A percentile compares a stretch with the other conserved stretches of the same genome.
Evolutionary conservation across 2,329 filamentous ascomycete species (phyloP).

Genomic region (Dactylonectria estremocensis): DNA sequence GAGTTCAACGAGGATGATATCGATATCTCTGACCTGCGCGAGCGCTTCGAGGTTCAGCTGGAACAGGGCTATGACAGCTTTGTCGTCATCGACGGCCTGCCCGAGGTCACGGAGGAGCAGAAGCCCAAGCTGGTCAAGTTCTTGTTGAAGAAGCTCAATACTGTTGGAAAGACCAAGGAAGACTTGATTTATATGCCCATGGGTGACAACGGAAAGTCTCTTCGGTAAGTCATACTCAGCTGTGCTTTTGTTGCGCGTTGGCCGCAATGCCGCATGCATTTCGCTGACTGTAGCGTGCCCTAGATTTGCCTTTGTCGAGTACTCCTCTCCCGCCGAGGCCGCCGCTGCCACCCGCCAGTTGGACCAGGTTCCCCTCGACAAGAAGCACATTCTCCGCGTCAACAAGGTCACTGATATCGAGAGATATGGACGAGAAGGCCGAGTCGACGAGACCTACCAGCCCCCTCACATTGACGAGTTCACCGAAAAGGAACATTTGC

Average conservation of each 20-base stretch:
- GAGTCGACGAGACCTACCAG: constrained; percentile 91
- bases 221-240: constrained; percentile 76
- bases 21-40: constrained; percentile 93
- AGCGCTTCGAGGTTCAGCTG: constrained; percentile 95
- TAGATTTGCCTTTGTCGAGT: constrained; percentile 98
- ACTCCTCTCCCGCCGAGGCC: constrained; percentile 90
- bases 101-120: constrained; percentile 89
- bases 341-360: constrained; percentile 90
- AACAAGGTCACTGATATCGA: constrained; percentile 99
- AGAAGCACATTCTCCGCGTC: constrained; percentile 94
- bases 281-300: constrained; percentile 30
- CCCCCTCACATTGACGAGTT: constrained; percentile 88
- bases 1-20: constrained; percentile 94
- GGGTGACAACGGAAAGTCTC: constrained; percentile 86
- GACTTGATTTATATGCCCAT: constrained; percentile 95
- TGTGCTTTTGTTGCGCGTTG: neutral
- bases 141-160: constrained; percentile 91
- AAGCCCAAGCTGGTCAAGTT: constrained; percentile 97
- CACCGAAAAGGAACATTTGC: constrained; percentile 91
- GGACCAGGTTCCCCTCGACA: constrained; percentile 90
- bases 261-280: constrained; percentile 10
- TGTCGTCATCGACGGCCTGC: constrained; percentile 95
- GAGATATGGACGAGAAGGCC: constrained; percentile 93
- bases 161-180: constrained; percentile 87
- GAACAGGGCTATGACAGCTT: constrained; percentile 98